Evolutionary conservation across 768 basidiomycete species (phyloP), one percentile per base, ranked within the genome.

Genomic region (Leccinellum rugosiceps): DNA sequence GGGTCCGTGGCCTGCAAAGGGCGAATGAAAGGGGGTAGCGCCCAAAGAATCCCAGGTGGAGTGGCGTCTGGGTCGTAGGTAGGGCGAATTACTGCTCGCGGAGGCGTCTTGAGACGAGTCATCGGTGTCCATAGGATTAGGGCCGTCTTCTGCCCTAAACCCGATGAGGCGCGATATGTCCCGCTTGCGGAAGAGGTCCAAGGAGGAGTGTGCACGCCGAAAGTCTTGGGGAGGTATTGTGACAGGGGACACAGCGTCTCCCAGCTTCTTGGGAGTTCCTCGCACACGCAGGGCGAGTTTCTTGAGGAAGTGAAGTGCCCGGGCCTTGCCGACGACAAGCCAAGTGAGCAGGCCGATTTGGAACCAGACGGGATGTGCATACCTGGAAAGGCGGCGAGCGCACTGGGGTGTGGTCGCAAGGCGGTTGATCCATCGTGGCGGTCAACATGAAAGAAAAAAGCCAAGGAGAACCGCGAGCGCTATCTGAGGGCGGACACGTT

Each of bases 261-360:
- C 70, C 17, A 66, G 47, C 57, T 65, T 73, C 47, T 65, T 70
- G 6, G 49, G 61, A 45, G 66, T 63, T 41, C 71, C 62, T 32
- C 78, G 73, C 32, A 70, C 69, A 55, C 72, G 76, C 6, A 60
- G 30, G 25, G 70, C 68, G 48, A 65, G 74, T 65, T 63, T 77
- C 73, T 63, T 80, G 70, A 63, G 72, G 53, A 68, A 81, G 62
- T 67, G 73, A 68, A 71, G 67, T 69, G 55, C 75, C 52, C 75
- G 76, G 57, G 60, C 59, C 69, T 69, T 55, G 21, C 13, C 55
- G 50, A 53, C 17, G 26, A 52, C 10, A 17, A 19, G 38, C 38
- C 38, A 41, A 30, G 46, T 52, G 21, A 49, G 53, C 26, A 23
- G 63, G 45, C 50, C 15, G 4, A 48, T 66, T 66, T 52, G 3